phyloP scores from a whole-genome alignment of 2,329 filamentous ascomycete genomes.

The Alternaria viburni region DNA sequence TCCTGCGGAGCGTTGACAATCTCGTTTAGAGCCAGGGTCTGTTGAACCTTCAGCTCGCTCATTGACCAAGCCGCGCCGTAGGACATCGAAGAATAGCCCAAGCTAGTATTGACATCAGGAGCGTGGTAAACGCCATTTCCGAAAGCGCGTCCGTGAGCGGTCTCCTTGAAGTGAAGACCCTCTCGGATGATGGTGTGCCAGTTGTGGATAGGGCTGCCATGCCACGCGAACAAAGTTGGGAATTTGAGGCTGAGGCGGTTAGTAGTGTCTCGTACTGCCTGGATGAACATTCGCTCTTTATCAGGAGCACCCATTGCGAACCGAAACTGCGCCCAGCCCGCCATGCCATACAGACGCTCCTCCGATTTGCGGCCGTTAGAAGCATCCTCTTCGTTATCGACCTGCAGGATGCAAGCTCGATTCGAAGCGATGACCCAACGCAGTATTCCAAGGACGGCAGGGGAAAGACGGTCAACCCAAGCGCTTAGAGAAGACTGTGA shows the following conservation, averaged over 20 bases:
- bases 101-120: slow-evolving; percentile 62
- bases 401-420: slow-evolving; percentile 81
- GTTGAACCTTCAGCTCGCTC: slow-evolving; percentile 66
- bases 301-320: slow-evolving; percentile 91
- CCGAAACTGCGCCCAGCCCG: slow-evolving; percentile 77
- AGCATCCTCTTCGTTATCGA: slow-evolving; percentile 55
- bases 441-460: slow-evolving; percentile 70
- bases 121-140: slow-evolving; percentile 88
- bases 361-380: slow-evolving; percentile 43
- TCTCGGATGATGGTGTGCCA: slow-evolving; percentile 91
- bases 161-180: slow-evolving; percentile 74
- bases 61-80: slow-evolving; percentile 63
- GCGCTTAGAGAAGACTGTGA: slow-evolving; percentile 49
- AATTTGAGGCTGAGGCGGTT: slow-evolving; percentile 52
- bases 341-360: slow-evolving; percentile 68
- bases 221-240: slow-evolving; percentile 84
- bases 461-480: slow-evolving; percentile 68
- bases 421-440: slow-evolving; percentile 93
- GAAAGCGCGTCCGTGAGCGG: slow-evolving; percentile 69
- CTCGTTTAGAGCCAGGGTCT: slow-evolving; percentile 79
- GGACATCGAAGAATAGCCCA: slow-evolving; percentile 52
- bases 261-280: slow-evolving; percentile 62
- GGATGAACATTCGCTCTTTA: slow-evolving; percentile 77
- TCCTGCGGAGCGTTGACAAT: slow-evolving; percentile 75
- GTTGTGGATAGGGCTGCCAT: slow-evolving; percentile 76